Conservation (phyloP, 345 rosid species). For the Melastoma malabathricum region DNA sequence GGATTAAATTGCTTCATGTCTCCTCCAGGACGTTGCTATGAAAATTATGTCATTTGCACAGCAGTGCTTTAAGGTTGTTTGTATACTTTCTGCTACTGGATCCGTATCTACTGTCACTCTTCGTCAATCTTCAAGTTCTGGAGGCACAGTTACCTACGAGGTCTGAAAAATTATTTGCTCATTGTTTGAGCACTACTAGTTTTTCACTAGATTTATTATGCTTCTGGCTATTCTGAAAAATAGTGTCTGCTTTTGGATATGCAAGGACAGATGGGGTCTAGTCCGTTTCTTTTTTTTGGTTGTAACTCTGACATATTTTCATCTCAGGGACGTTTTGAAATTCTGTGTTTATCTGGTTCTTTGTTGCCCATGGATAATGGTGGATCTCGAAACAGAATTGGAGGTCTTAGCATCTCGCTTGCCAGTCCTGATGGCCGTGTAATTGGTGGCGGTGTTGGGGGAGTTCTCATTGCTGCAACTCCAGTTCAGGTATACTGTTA, state of each 20-base stretch:
- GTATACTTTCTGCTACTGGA: slow-evolving; percentile 87
- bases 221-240: not conserved
- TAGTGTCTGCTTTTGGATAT: no score
- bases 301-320: slow-evolving; percentile 1
- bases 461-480: slow-evolving; percentile 81
- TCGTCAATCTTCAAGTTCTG: slow-evolving; percentile 64
- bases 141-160: slow-evolving; percentile 79
- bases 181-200: not conserved
- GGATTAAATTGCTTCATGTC: not conserved
- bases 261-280: no score
- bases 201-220: not conserved
- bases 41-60: slow-evolving; percentile 74
- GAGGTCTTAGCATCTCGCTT: slow-evolving; percentile 79
- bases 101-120: slow-evolving; percentile 83
- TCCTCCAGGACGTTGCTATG: slow-evolving; percentile 62
- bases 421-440: slow-evolving; percentile 94
- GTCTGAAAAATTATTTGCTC: slow-evolving; percentile 17
- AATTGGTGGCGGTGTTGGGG: slow-evolving; percentile 89
- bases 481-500: slow-evolving; percentile 49
- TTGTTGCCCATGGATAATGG: slow-evolving; percentile 34
- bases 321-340: slow-evolving; percentile 80
- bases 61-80: slow-evolving; percentile 74
- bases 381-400: slow-evolving; percentile 46
- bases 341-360: slow-evolving; percentile 73
- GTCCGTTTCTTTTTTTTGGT: no score